phyloP scores from a whole-genome alignment of 148 eudicot genomes.

The Rhododendron kiyosumense region DNA sequence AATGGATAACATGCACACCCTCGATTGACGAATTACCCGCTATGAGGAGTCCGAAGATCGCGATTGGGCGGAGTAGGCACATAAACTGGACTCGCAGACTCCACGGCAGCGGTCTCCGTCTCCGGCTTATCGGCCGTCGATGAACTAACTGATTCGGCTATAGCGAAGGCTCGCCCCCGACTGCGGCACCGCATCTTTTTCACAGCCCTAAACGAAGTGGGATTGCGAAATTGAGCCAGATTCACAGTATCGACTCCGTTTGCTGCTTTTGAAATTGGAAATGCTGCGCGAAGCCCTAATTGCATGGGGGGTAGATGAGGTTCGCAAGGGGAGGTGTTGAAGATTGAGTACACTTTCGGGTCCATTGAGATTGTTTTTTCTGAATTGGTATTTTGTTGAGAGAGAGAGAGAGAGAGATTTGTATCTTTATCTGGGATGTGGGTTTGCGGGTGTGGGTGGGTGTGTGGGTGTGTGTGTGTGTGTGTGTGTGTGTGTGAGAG shows the following conservation, averaged over 20 bases:
- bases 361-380: slow-evolving; percentile 14
- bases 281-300: neutral
- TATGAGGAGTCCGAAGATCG: slow-evolving; percentile 74
- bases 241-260: neutral
- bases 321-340: neutral
- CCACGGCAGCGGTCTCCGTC: neutral
- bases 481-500: neutral
- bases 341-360: neutral
- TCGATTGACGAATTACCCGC: slow-evolving; percentile 50
- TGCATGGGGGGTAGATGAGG: neutral
- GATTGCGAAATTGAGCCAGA: neutral
- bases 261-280: neutral
- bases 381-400: neutral
- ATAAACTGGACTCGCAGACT: slow-evolving; percentile 39
- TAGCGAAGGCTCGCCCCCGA: neutral
- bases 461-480: no score
- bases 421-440: neutral
- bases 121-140: neutral
- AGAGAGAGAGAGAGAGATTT: neutral
- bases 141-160: neutral
- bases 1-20: neutral
- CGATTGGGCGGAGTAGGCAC: slow-evolving; percentile 63
- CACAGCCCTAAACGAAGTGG: neutral
- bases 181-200: neutral
- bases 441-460: no score